A percentile compares a stretch with the other conserved stretches of the same genome.
Evolutionary conservation across 306 rosid genomes (phyloP).

Genomic region (Styphnolobium japonicum): DNA sequence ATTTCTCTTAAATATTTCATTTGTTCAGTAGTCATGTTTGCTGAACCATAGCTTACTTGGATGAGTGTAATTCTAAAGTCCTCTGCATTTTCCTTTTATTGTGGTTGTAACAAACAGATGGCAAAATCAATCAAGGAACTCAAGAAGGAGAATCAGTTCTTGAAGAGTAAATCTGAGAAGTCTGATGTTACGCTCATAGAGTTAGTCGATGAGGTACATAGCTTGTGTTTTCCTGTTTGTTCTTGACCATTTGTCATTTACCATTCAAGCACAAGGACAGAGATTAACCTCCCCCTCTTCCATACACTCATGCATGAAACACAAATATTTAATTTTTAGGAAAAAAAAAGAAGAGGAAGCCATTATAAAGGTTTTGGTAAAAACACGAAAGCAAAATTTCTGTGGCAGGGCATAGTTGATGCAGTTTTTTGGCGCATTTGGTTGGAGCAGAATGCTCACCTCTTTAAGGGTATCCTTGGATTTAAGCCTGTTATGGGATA

Average conservation of each 20-base stretch:
- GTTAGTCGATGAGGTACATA: conserved; percentile 81
- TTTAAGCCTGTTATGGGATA: no score
- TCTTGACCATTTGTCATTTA: not conserved
- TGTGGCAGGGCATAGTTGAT: no score
- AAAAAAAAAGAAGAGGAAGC: no score
- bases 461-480: no score
- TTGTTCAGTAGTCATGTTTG: conserved; percentile 12
- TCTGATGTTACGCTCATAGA: conserved; percentile 82
- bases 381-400: no score
- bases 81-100: conserved; percentile 17
- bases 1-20: conserved; percentile 15
- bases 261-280: not conserved
- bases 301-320: not conserved
- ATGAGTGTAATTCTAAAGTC: conserved; percentile 15
- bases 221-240: not conserved
- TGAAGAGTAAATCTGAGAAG: conserved; percentile 88
- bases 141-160: conserved; percentile 84
- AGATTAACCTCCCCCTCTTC: not conserved
- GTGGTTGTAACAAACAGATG: conserved; percentile 57
- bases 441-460: no score
- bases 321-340: not conserved
- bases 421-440: no score
- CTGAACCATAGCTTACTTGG: conserved; percentile 14
- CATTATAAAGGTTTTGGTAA: no score
- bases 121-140: conserved; percentile 92